These are phyloP conservation scores for Penicillium nucicola DNA, from an alignment of 495 filamentous ascomycete genomes.

Conservation along the genomic window DNA sequence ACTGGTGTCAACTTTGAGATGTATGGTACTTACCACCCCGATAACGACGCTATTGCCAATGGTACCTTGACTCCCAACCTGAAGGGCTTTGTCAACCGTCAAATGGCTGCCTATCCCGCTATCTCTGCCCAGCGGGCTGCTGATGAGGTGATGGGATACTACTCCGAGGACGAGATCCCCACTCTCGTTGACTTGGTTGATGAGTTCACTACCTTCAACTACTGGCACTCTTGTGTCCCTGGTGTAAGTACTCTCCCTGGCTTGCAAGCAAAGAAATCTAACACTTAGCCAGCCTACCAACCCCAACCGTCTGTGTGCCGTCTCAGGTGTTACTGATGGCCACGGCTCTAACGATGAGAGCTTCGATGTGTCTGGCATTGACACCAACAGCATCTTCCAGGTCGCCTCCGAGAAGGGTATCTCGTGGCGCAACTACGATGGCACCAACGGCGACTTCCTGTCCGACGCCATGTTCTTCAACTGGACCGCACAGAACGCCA, in stretches of 20 bases:
- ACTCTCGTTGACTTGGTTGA: constrained; percentile 44
- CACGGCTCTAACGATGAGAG: constrained; percentile 46
- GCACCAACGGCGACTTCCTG: constrained; percentile 33
- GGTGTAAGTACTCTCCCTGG: constrained; percentile 30
- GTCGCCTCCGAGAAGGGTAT: constrained; percentile 38
- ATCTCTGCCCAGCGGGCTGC: constrained; percentile 33
- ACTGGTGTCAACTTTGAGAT: constrained; percentile 51
- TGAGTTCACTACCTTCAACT: constrained; percentile 52
- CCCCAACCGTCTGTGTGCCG: constrained; percentile 47
- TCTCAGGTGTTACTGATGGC: constrained; percentile 45
- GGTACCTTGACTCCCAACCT: constrained; percentile 33
- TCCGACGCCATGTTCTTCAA: constrained; percentile 40
- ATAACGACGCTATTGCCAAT: constrained; percentile 36
- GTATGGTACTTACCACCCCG: constrained; percentile 43
- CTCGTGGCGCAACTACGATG: constrained; percentile 52
- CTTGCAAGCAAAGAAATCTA: neutral
- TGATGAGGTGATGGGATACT: constrained; percentile 50
- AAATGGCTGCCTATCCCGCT: constrained; percentile 29
- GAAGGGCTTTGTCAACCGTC: constrained; percentile 49
- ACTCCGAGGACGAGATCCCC: constrained; percentile 47
- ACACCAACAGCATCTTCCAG: constrained; percentile 45
- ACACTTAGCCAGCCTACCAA: constrained; percentile 40
- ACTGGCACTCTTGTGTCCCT: constrained; percentile 51
- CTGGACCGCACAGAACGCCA: constrained; percentile 40
- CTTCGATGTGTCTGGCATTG: constrained; percentile 37